These are phyloP conservation scores for Aquilaria agallochum DNA, from an alignment of 441 rosid genomes.

Conservation along the genomic window DNA sequence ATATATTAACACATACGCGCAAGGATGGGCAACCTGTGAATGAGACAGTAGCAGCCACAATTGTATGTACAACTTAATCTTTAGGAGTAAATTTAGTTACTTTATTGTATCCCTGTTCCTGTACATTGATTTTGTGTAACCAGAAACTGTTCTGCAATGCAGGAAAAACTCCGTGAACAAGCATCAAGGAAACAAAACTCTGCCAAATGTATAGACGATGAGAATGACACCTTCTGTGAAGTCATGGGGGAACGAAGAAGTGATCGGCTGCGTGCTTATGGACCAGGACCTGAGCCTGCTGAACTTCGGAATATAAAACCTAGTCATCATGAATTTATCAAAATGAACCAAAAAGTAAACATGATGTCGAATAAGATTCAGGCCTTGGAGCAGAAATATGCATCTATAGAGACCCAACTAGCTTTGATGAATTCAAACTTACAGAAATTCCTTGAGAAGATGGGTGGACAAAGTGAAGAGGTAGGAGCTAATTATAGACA, in stretches of 20 bases:
- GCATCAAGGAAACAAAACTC: constrained; percentile 16
- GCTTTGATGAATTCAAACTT: constrained; percentile 26
- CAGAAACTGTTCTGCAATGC: constrained; percentile 7
- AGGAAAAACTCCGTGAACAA: constrained; percentile 28
- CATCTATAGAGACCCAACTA: constrained; percentile 32
- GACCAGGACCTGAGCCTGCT: constrained; percentile 20
- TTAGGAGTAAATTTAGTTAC: background rate
- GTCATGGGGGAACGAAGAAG: constrained; percentile 31
- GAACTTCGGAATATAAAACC: constrained; percentile 24
- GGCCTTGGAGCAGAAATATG: constrained; percentile 34
- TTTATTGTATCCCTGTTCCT: background rate
- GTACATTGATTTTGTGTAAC: background rate
- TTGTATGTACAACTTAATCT: constrained; percentile 21
- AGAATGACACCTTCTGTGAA: constrained; percentile 27
- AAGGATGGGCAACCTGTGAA: constrained; percentile 38
- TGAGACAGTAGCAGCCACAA: constrained; percentile 27
- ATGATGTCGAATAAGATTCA: constrained; percentile 34
- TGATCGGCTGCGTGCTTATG: constrained; percentile 16
- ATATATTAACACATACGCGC: constrained; percentile 37
- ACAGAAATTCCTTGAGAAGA: constrained; percentile 26
- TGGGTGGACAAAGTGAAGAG: constrained; percentile 14
- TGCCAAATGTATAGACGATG: constrained; percentile 17
- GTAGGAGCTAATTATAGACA: constrained; percentile 20
- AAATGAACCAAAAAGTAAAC: constrained; percentile 23
- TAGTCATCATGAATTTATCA: constrained; percentile 14